Percentiles rank a stretch among this genome's conserved stretches.
phyloP scores from a whole-genome alignment of 768 basidiomycete species.

The Pulveroboletus sp. region DNA sequence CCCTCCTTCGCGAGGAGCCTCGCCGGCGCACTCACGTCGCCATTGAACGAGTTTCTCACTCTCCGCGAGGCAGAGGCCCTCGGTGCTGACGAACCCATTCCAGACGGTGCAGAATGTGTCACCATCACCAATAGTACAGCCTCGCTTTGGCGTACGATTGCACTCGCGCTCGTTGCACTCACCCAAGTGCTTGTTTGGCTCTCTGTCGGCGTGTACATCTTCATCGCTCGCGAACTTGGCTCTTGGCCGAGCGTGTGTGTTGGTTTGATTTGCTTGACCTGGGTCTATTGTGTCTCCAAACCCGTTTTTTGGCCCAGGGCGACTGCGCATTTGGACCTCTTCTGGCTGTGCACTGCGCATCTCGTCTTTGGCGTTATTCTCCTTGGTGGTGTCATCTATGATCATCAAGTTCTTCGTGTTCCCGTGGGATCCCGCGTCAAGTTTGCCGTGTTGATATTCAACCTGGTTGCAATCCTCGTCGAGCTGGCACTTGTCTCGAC shows the following conservation, averaged over 20 bases:
- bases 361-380: constrained; percentile 43
- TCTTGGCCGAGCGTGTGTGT: constrained; percentile 36
- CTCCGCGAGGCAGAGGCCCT: constrained; percentile 55
- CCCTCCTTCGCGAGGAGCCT: constrained; percentile 16
- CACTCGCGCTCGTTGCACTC: constrained; percentile 55
- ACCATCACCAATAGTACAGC: constrained; percentile 7
- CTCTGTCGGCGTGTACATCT: constrained; percentile 49
- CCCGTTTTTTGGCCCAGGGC: constrained; percentile 48
- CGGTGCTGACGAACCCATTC: constrained; percentile 13
- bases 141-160: constrained; percentile 56
- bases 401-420: constrained; percentile 39
- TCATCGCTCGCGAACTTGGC: constrained; percentile 36
- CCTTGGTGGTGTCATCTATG: constrained; percentile 52
- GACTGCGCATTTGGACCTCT: constrained; percentile 61
- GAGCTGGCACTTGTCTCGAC: constrained; percentile 46
- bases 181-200: constrained; percentile 56
- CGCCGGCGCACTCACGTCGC: constrained; percentile 14
- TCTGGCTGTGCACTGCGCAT: constrained; percentile 51
- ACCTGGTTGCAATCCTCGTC: constrained; percentile 41
- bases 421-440: constrained; percentile 36
- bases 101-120: not conserved
- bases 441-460: constrained; percentile 30
- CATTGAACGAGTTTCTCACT: constrained; percentile 41
- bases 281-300: constrained; percentile 62
- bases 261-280: constrained; percentile 49